A percentile compares a stretch with the other conserved stretches of the same genome.
phyloP scores from a whole-genome alignment of 495 filamentous ascomycete species.

The Pseudevernia furfuracea region DNA sequence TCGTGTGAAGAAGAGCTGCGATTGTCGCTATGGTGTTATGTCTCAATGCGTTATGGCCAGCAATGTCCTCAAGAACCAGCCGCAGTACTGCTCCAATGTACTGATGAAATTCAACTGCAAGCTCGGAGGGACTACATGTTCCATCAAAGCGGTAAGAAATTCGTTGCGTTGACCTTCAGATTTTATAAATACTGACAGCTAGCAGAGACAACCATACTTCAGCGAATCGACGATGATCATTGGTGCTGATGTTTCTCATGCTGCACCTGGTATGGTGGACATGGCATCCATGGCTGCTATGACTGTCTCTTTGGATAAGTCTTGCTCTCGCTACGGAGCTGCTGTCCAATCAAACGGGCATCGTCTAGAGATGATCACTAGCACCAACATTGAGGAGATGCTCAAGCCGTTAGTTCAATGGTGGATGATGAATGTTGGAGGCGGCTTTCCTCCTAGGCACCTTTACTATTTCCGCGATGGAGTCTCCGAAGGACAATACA shows the following conservation, averaged over 20 bases:
- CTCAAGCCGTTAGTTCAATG: slow-evolving; percentile 51
- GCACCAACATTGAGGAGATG: slow-evolving; percentile 54
- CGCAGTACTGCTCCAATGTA: slow-evolving; percentile 82
- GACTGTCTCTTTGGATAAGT: slow-evolving; percentile 67
- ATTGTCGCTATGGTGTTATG: slow-evolving; percentile 69
- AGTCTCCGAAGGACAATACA: slow-evolving; percentile 78
- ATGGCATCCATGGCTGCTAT: slow-evolving; percentile 77
- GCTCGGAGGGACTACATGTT: slow-evolving; percentile 70
- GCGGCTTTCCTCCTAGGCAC: slow-evolving; percentile 47
- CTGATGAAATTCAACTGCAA: slow-evolving; percentile 94
- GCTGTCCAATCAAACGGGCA: slow-evolving; percentile 69
- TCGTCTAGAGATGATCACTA: slow-evolving; percentile 64
- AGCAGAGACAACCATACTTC: slow-evolving; percentile 28
- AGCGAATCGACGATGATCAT: slow-evolving; percentile 60
- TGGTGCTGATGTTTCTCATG: slow-evolving; percentile 86
- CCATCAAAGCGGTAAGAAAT: slow-evolving; percentile 23
- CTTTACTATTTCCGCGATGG: slow-evolving; percentile 94
- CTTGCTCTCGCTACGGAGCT: slow-evolving; percentile 64
- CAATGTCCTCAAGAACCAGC: slow-evolving; percentile 53
- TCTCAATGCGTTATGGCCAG: slow-evolving; percentile 61
- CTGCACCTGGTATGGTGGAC: slow-evolving; percentile 50
- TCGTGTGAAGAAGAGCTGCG: slow-evolving; percentile 72
- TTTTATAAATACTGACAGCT: slow-evolving; percentile 9
- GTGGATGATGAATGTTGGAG: slow-evolving; percentile 53
- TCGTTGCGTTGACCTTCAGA: background rate